Conservation (phyloP, 306 rosid species). For the Dryas alaskensis region DNA sequence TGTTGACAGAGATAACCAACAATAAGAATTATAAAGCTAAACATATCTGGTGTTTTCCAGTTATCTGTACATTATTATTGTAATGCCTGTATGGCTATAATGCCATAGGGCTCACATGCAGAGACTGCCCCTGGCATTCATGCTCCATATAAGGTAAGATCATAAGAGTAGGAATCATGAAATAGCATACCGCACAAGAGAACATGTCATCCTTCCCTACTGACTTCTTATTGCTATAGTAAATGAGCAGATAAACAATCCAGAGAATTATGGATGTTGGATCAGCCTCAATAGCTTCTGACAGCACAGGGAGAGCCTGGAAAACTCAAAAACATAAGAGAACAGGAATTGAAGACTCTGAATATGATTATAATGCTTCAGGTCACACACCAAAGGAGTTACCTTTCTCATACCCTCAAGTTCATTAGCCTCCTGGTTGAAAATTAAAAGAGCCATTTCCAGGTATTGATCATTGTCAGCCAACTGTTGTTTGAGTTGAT, state of each 20-base stretch:
- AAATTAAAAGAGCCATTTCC: conserved; percentile 72
- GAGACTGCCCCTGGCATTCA: conserved; percentile 8
- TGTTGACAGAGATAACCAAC: not conserved
- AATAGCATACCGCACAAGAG: conserved; percentile 78
- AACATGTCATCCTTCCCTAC: conserved; percentile 86
- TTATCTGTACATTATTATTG: not conserved
- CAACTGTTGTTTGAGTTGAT: conserved; percentile 56
- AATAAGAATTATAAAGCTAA: not conserved
- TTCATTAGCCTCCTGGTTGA: conserved; percentile 68
- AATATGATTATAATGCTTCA: conserved; percentile 9
- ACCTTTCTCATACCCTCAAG: conserved; percentile 78
- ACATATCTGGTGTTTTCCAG: not conserved
- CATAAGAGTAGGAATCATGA: conserved; percentile 29
- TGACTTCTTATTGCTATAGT: conserved; percentile 58
- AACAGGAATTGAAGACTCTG: conserved; percentile 8
- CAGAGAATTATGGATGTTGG: conserved; percentile 63
- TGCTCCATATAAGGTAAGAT: not conserved
- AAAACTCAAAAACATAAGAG: conserved; percentile 33
- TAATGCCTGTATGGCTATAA: not conserved
- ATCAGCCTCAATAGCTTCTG: conserved; percentile 76
- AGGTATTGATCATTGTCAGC: conserved; percentile 70
- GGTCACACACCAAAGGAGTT: conserved; percentile 20
- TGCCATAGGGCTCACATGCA: not conserved
- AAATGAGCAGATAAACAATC: conserved; percentile 76
- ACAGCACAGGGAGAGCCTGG: conserved; percentile 78